Evolutionary conservation across 108 stramenopile genomes (phyloP).

Genomic region (Nannochloropsis gaditana): DNA sequence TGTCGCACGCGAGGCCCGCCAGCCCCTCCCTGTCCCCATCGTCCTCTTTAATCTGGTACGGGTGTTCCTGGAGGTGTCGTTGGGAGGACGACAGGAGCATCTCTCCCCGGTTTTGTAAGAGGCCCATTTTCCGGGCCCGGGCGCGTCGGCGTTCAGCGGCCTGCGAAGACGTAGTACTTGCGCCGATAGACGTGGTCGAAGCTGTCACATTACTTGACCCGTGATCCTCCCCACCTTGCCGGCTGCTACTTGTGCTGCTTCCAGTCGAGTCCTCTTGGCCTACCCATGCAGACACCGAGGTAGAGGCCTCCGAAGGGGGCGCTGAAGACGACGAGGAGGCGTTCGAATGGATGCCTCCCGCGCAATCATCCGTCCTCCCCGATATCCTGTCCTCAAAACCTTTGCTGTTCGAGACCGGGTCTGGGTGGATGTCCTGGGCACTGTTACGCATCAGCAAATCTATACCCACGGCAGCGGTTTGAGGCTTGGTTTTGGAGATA

Average conservation of each 20-base stretch:
- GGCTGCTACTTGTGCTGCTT: background rate
- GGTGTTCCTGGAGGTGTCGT: background rate
- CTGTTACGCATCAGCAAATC: background rate
- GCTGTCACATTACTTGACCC: background rate
- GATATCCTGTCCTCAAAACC: too few species aligned
- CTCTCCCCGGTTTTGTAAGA: background rate
- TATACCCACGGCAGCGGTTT: background rate
- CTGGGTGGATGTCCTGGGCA: background rate
- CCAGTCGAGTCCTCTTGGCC: background rate
- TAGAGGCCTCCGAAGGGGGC: background rate
- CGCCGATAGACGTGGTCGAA: background rate
- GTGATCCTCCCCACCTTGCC: background rate
- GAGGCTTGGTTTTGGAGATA: background rate
- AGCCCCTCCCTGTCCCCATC: background rate
- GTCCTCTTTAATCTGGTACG: background rate
- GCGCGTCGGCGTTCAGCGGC: background rate
- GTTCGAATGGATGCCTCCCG: too few species aligned
- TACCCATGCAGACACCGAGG: background rate
- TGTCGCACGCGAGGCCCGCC: background rate
- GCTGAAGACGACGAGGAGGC: background rate
- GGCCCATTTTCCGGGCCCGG: slow-evolving; percentile 9
- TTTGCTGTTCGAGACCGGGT: background rate
- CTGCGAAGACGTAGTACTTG: background rate
- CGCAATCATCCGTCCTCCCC: too few species aligned
- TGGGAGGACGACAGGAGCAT: background rate